Conservation (phyloP, 768 basidiomycete species). For the Kwoniella bestiolae region DNA sequence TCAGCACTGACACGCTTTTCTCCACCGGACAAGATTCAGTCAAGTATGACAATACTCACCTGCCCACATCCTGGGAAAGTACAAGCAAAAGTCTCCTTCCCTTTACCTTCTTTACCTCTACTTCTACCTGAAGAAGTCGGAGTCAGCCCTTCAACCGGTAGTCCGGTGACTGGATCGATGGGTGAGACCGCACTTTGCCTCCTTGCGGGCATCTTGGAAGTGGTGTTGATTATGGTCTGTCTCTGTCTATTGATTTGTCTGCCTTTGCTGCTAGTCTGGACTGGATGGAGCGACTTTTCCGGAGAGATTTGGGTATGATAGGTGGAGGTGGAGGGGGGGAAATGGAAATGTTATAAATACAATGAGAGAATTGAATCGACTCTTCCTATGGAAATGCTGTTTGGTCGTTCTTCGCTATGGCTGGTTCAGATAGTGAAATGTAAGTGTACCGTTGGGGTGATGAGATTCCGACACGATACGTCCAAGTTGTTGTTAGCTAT, state of each 20-base stretch:
- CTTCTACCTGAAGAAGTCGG: constrained; percentile 13
- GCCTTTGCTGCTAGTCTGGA: background rate
- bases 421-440: no score
- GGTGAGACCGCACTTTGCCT: constrained; percentile 25
- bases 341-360: background rate
- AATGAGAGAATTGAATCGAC: background rate
- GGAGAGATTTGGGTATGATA: constrained; percentile 2
- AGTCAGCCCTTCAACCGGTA: constrained; percentile 18
- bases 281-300: background rate
- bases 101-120: constrained; percentile 44
- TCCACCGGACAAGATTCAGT: no score
- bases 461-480: no score
- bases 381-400: background rate
- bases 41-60: constrained; percentile 23
- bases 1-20: no score
- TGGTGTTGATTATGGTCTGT: background rate
- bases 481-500: no score
- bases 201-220: constrained; percentile 20
- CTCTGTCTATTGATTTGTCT: background rate
- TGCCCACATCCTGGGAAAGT: constrained; percentile 52
- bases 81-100: constrained; percentile 52
- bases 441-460: no score
- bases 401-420: background rate
- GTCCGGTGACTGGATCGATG: constrained; percentile 12
- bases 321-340: constrained; percentile 22